Evolutionary conservation across 2,329 filamentous ascomycete genomes (phyloP), one percentile per base, ranked within the genome.

Genomic region (Fusarium newnesense): DNA sequence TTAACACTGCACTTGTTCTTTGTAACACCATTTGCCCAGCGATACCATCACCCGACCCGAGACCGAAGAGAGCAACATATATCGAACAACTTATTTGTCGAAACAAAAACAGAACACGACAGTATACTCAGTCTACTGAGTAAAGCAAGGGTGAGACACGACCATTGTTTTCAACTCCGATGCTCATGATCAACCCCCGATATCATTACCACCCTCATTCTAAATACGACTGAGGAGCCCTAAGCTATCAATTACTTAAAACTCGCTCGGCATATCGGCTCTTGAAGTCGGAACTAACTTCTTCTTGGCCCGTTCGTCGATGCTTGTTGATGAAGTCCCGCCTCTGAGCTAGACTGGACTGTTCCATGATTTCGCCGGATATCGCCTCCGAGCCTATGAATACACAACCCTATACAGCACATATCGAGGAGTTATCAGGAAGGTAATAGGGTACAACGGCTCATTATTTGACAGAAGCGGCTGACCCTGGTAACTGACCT

Each of bases 21-120:
- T 53, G 77, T 79, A 70, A 75, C 69, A 79, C 77, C 74, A 67
- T 59, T 59, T 60, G 59, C 70, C 65, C 70, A 75, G 64, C 74
- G 64, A 57, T 64, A 61, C 64, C 57, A 59, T 73, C 66, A 67
- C 57, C 70, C 63, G 59, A 69, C 57, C 60, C 69, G 56, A 64
- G 57, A 73, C 57, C 63, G 53, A 69, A 67, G 42, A 69, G 39
- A 73, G 19, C 42, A 56, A 39, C 44, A 47, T 60, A 50, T 67
- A 46, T 60, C 52, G 50, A 72, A 63, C 36, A 65, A 60, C 54
- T 62, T 67, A 67, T 44, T 66, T 50, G 39, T 50, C 64, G 34
- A 60, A 59, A 53, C 34, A 65, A 59, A 50, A 43, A 49, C n/a
- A 30, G 28, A 62, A 43, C 21, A 62, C 39, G 21, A 50, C 40